Percentiles rank a stretch among this genome's conserved stretches.
Conservation (phyloP, 805 yeast genomes). For the Ogataea nakhonphanomensis region DNA sequence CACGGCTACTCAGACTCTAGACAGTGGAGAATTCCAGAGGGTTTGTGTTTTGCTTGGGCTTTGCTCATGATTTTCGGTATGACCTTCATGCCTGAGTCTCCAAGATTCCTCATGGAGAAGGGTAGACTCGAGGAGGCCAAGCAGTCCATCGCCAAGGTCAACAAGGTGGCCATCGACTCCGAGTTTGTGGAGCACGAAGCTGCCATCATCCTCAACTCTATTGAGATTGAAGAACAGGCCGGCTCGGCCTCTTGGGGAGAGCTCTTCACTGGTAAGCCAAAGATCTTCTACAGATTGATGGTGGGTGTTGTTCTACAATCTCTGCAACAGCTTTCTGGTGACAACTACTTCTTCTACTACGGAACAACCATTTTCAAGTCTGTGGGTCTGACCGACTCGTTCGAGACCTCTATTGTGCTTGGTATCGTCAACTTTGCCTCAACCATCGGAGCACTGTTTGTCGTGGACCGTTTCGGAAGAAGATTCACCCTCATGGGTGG, state of each 20-base stretch:
- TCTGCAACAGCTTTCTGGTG: conserved; percentile 61
- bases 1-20: conserved; percentile 43
- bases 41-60: conserved; percentile 51
- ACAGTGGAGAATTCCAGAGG: conserved; percentile 68
- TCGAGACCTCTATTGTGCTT: conserved; percentile 55
- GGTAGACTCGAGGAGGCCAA: conserved; percentile 51
- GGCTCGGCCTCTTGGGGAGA: conserved; percentile 67
- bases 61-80: conserved; percentile 46
- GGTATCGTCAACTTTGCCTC: conserved; percentile 56
- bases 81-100: conserved; percentile 67
- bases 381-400: conserved; percentile 55
- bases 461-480: conserved; percentile 56
- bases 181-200: conserved; percentile 53
- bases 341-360: conserved; percentile 64
- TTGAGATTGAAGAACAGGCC: conserved; percentile 57
- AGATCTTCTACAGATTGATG: conserved; percentile 50
- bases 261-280: conserved; percentile 61
- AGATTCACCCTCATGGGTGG: conserved; percentile 48
- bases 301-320: conserved; percentile 60
- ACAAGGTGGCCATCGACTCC: conserved; percentile 52
- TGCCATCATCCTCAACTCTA: conserved; percentile 53
- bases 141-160: conserved; percentile 52
- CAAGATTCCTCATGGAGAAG: conserved; percentile 56
- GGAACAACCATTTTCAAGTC: conserved; percentile 60
- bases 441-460: conserved; percentile 49